Conservation (phyloP, 805 yeast species). For the Saccharomyces jurei region DNA sequence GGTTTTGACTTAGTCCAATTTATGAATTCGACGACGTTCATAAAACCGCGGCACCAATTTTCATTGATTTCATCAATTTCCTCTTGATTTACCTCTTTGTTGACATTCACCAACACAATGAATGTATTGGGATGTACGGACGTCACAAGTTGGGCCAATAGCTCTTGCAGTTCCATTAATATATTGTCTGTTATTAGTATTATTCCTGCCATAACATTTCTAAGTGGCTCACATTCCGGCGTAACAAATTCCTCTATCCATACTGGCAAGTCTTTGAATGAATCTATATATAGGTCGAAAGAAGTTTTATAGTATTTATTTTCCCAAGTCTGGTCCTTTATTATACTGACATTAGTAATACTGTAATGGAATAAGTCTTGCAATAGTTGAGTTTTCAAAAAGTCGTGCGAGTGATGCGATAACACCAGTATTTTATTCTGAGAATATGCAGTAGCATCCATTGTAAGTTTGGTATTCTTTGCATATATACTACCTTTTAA, state of each 20-base stretch:
- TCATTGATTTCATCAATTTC: slow-evolving; percentile 34
- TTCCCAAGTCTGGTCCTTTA: slow-evolving; percentile 17
- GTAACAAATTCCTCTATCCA: slow-evolving; percentile 37
- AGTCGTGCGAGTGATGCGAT: background rate
- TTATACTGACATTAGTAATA: slow-evolving; percentile 6
- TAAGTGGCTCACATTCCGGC: slow-evolving; percentile 34
- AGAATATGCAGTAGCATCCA: background rate
- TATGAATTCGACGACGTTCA: slow-evolving; percentile 35
- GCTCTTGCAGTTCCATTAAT: slow-evolving; percentile 1
- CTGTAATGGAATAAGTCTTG: background rate
- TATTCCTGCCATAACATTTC: slow-evolving; percentile 40
- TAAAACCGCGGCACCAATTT: background rate
- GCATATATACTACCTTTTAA: background rate
- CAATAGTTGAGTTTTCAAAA: background rate
- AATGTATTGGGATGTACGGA: background rate
- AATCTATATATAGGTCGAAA: slow-evolving; percentile 28
- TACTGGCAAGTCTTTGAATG: slow-evolving; percentile 11
- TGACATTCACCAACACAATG: slow-evolving; percentile 2
- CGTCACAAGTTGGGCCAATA: background rate
- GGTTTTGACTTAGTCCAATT: slow-evolving; percentile 11
- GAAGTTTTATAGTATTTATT: slow-evolving; percentile 29
- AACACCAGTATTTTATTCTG: background rate
- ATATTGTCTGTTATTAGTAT: slow-evolving; percentile 12
- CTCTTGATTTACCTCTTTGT: slow-evolving; percentile 10
- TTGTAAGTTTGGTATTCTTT: background rate